Base-by-base conservation (phyloP, 129 eudicot genomes). In the Logfia minima region DNA sequence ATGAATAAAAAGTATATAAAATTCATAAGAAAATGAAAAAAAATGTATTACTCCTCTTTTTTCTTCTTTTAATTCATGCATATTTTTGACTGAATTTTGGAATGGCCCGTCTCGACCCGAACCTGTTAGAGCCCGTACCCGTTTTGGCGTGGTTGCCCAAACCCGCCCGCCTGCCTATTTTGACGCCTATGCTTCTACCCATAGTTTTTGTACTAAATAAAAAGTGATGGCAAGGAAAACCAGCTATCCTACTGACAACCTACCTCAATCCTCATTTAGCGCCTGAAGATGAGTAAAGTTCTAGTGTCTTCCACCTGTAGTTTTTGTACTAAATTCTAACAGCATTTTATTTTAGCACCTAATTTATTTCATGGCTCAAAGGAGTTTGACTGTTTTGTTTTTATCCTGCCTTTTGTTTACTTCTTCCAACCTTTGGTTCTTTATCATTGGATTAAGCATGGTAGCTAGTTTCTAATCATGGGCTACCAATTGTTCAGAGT, bases 401-500 rank as follows among this genome's bases (percentile, higher is more conserved):
- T 29, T 77, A 7, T 55, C 4, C 26, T 56, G 11, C 34, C 6
- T 28, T 74, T 55, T 65, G 53, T 56, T 60, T 51, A 32, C 35
- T 62, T 14, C 16, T 68, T 56, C 21, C 45, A 56, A 19, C 67
- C 62, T 61, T 69, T 21, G 35, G 76, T 29, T 72, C 5, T 34
- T 55, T 45, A 65, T 53, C 21, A 5, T 23, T 31, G 61, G 18
- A 48, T 48, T 70, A 16, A 29, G 56, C 26, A 71, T 73, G 48
- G 22, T 72, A 70, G 14, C 24, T 68, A 9, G 21, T 75, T 41
- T 80, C 61, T 77, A 72, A 80, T 74, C 53, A 37, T 73, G 81
- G 59, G 65, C 18, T 62, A 22, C 28, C 66, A 65, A 63, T 79
- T 84, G 45, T 68, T 55, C 88, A 94, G 99, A 92, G 97, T 86